These are phyloP conservation scores for Candida pseudofarinosa DNA, from an alignment of 805 yeast genomes.

Conservation along the genomic window DNA sequence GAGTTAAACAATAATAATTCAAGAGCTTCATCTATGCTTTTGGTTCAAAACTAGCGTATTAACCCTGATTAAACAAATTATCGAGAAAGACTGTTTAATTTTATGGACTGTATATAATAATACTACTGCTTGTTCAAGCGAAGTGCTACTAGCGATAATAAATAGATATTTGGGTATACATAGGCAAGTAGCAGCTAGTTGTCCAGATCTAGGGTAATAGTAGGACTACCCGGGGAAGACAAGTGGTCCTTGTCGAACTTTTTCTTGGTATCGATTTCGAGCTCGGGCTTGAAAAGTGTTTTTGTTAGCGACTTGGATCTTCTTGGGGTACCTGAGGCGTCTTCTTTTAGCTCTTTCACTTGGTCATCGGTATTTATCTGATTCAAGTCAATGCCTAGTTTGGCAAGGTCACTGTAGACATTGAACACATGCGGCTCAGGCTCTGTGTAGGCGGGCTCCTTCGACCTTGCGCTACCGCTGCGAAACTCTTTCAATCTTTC, in stretches of 20 bases:
- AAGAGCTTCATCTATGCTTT: slow-evolving; percentile 5
- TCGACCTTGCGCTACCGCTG: slow-evolving; percentile 9
- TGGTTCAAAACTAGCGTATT: background rate
- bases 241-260: background rate
- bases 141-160: background rate
- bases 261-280: slow-evolving; percentile 18
- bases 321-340: slow-evolving; percentile 3
- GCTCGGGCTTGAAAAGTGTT: slow-evolving; percentile 34
- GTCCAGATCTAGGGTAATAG: slow-evolving; percentile 36
- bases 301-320: slow-evolving; percentile 29
- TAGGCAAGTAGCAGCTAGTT: no score
- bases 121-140: no score
- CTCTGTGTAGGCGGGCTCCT: slow-evolving; percentile 20
- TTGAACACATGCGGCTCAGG: slow-evolving; percentile 33
- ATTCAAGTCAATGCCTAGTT: slow-evolving; percentile 28
- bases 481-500: slow-evolving; percentile 19
- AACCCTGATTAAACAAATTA: slow-evolving; percentile 2
- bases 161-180: no score
- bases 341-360: slow-evolving; percentile 15
- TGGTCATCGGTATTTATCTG: slow-evolving; percentile 20
- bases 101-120: background rate
- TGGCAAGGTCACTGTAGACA: slow-evolving; percentile 22
- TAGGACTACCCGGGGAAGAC: slow-evolving; percentile 24
- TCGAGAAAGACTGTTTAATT: background rate
- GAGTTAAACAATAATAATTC: slow-evolving; percentile 2